Evolutionary conservation across 2,329 filamentous ascomycete genomes (phyloP), one percentile per base, ranked within the genome.

Genomic region (Diaporthe sp.): DNA sequence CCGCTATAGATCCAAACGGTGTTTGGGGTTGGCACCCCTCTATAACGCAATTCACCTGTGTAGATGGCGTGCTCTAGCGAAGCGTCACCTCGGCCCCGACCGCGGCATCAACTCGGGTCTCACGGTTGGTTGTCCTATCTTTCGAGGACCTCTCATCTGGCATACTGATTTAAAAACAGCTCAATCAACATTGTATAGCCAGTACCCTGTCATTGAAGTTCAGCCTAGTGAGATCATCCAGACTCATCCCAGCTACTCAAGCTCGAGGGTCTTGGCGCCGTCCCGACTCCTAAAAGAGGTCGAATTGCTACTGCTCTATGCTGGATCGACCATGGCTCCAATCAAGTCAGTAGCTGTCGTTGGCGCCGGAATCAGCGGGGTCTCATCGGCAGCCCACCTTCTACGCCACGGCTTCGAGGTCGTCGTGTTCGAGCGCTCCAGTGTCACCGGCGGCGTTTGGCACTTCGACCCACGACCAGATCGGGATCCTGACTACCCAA

Each of bases 321-420:
- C 13, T 25, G 3, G 32, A 53, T 56, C n/a, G 10, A 70, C 15
- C 9, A 73, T 75, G 71, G 58, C 73, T 6, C 32, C 66, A 17
- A 75, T 75, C 35, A 71, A 72, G 15, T 71, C 73, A 25, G 83
- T 85, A 0, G 84, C 83, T 0, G 82, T 86, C 2, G 79, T 86
- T 50, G 84, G 84, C 5, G 82, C 84, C 7, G 84, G 84, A 2
- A 82, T 85, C 30, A 85, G 83, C 59, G 84, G 84, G 1, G 83
- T 85, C 4, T 80, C 78, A 10, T 77, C 84, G 0, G 83, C 84
- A 0, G 84, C 83, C 0, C 81, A 86, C 63, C 78, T 85, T 0
- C 75, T 84, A 0, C 80, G 78, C 27, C 77, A 84, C 30, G 82
- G 81, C 0, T 77, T 84, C 17, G 72, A 80, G 7, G 83, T 85